Evolutionary conservation across 768 basidiomycete species (phyloP), one percentile per base, ranked within the genome.

Genomic region (Suillus ampliporus): DNA sequence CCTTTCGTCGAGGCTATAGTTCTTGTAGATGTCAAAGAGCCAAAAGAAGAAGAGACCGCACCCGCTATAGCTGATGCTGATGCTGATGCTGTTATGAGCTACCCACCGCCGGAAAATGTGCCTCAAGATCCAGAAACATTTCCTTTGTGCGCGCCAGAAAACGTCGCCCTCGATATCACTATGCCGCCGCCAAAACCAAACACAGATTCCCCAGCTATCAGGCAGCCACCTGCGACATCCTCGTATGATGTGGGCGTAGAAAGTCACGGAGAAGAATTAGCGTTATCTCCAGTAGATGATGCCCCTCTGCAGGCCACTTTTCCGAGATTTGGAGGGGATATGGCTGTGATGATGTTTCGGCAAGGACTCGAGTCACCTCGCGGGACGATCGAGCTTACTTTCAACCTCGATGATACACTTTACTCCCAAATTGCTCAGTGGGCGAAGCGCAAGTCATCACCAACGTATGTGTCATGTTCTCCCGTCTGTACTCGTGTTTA

Each of bases 371-470:
- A 69, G 10, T 56, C 35, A 26, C 40, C 34, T 1, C 44, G 26
- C 19, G 58, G 59, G 31, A 71, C 56, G 19, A 58, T 70, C 23
- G 62, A 61, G 46, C 63, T 77, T 23, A 52, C 35, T 9, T 71
- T 81, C 62, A 54, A 59, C 31, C 68, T 82, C 59, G 65, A 67
- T 28, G 71, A 78, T 26, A 60, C 64, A 15, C 65, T 72, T 7
- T 74, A 69, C 65, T 28, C 68, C 43, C 64, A 66, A 34, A 58
- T 81, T n/a, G 68, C 63, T 14, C 67, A 68, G 52, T 84, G 83
- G 83, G 74, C 71, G 5, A 74, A 77, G 52, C 74, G 80, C 58
- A 68, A 48, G 61, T 56, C 5, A 8, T 21, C 53, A 15, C 66
- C 67, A 40, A 62, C 65, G 83, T 82, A 64, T 31, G 80, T 78